phyloP scores from a whole-genome alignment of 1,284 basidiomycete genomes.

The Grifola frondosa region DNA sequence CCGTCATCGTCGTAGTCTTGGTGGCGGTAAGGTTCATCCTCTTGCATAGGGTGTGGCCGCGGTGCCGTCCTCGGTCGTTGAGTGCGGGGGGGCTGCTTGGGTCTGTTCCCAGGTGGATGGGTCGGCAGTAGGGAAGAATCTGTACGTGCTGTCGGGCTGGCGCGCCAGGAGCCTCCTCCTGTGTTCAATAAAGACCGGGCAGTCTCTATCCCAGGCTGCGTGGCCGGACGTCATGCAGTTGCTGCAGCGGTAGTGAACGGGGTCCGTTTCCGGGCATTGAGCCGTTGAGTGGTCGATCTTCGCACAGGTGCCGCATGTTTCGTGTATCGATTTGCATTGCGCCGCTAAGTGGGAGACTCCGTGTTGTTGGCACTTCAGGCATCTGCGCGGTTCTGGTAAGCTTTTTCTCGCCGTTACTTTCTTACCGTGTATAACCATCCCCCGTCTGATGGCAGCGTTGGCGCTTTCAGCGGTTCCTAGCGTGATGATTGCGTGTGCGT shows the following conservation, averaged over 20 bases:
- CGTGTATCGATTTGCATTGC: slow-evolving; percentile 18
- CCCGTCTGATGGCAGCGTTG: slow-evolving; percentile 9
- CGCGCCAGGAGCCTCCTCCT: too few species aligned
- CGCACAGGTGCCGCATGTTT: slow-evolving; percentile 27
- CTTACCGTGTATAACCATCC: slow-evolving; percentile 4
- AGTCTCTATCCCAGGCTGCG: slow-evolving; percentile 14
- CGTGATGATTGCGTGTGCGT: slow-evolving; percentile 1
- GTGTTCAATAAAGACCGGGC: too few species aligned
- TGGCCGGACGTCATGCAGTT: slow-evolving; percentile 15
- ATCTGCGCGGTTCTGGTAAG: slow-evolving; percentile 18
- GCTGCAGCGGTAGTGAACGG: slow-evolving; percentile 1
- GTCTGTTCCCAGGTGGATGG: too few species aligned
- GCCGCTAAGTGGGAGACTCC: slow-evolving; percentile 22
- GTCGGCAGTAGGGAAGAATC: too few species aligned
- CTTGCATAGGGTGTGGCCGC: too few species aligned
- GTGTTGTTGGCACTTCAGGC: slow-evolving; percentile 31
- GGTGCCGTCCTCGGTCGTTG: too few species aligned
- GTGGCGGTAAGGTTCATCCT: too few species aligned
- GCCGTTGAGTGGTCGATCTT: slow-evolving; percentile 18
- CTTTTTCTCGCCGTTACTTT: background rate
- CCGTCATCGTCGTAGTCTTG: too few species aligned
- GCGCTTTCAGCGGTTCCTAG: slow-evolving; percentile 6
- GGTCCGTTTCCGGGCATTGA: slow-evolving; percentile 1
- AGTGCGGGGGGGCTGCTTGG: too few species aligned
- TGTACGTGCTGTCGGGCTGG: too few species aligned